Base-by-base conservation (phyloP, 2,329 filamentous ascomycete species). In the Plenodomus lindquistii region DNA sequence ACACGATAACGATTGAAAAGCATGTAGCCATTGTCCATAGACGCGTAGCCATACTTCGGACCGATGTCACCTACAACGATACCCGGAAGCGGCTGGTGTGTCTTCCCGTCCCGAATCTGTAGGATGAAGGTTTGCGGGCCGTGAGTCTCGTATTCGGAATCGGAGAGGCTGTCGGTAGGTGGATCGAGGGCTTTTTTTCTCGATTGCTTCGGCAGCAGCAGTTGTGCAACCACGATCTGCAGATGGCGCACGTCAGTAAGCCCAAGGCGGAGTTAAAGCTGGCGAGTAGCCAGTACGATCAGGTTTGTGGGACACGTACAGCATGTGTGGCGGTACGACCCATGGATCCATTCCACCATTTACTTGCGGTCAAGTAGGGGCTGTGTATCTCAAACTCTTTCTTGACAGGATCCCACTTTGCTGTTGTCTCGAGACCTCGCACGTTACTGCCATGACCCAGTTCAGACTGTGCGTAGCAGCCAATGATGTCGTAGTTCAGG, bases 331-430 rank as follows among this genome's bases (percentile, higher is more conserved):
- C 79, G n/a, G 77, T 79, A 19, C 78, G 69, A 2, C 79, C 79
- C 67, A 81, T 72, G 1, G 74, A 73, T 1, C 79, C 79, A 60
- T 81, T 81, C 79, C 79, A 81, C 78, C 77, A 81, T 63, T 81
- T 81, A 55, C 75, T 79, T 2, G 79, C 75, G 1, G 79, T 81
- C 17, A 81, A 60, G 20, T 75, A 76, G 10, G 79, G 79, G 52
- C 77, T 80, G 60, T 81, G 77, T 13, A 81, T 68, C 24, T 77
- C 66, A 48, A 81, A 81, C 27, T 78, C 73, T 49, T 76, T 75
- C 5, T 65, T 67, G 20, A 67, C 57, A 1, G 67, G 66, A 55
- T 80, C 74, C 75, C 77, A 81, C 24, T 66, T 74, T 1, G 79
- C 79, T 39, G 75, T 64, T 13, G 75, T 76, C 51, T 81, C 79